These are phyloP conservation scores for Ambrosiella xylebori DNA, from an alignment of 2,329 filamentous ascomycete genomes.

Conservation along the genomic window DNA sequence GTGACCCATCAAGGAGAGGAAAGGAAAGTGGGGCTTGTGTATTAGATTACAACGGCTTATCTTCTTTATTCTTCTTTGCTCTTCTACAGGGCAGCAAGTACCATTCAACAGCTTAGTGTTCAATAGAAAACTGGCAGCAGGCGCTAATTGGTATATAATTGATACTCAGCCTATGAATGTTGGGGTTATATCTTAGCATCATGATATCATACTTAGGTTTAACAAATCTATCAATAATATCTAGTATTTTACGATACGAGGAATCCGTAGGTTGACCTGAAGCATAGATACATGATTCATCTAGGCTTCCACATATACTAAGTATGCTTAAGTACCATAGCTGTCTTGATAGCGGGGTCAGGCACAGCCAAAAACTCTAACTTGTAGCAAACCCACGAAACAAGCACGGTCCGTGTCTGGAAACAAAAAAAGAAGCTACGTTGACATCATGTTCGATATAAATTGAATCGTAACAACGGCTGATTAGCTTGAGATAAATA, in stretches of 20 bases:
- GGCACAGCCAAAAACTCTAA: neutral
- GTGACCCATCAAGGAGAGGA: neutral
- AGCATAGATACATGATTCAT: too few relatives aligned
- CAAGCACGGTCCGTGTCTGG: constrained; percentile 2
- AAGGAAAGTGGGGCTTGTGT: neutral
- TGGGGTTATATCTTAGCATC: too few relatives aligned
- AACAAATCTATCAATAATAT: too few relatives aligned
- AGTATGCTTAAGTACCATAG: too few relatives aligned
- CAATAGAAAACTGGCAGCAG: neutral
- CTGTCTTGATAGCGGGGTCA: neutral
- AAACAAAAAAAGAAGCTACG: neutral
- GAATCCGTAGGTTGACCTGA: too few relatives aligned
- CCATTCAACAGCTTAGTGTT: too few relatives aligned
- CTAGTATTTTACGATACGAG: too few relatives aligned
- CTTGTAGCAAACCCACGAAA: constrained; percentile 6
- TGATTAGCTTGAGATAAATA: neutral
- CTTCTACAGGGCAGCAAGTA: neutral
- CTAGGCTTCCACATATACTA: too few relatives aligned
- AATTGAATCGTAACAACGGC: neutral
- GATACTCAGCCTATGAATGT: neutral
- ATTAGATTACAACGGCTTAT: neutral
- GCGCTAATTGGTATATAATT: neutral
- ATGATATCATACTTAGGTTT: too few relatives aligned
- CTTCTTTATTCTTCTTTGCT: constrained; percentile 4
- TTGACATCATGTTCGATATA: neutral